Conservation (phyloP, 2,329 filamentous ascomycete genomes). For the Plenodomus biglobosus region DNA sequence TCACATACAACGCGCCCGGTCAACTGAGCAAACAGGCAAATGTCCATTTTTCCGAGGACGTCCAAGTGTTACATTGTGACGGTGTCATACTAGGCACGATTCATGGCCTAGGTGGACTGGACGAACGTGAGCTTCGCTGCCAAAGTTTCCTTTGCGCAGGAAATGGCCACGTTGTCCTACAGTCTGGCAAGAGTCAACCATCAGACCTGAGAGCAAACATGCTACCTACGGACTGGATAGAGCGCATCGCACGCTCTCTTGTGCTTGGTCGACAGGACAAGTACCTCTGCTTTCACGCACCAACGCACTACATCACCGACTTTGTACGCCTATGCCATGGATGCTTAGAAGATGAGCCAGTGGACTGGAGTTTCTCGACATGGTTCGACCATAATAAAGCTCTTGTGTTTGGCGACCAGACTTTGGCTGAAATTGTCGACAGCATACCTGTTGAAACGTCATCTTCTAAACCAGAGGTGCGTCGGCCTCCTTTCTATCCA, state of each 20-base stretch:
- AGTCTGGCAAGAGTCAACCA: conserved; percentile 7
- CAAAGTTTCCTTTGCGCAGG: conserved; percentile 27
- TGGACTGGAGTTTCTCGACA: conserved; percentile 30
- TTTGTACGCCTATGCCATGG: conserved; percentile 31
- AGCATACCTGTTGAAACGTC: conserved; percentile 4
- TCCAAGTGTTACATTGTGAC: conserved; percentile 29
- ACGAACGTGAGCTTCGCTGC: conserved; percentile 30
- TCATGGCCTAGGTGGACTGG: conserved; percentile 28
- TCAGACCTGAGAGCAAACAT: conserved; percentile 10
- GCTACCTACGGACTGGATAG: conserved; percentile 21
- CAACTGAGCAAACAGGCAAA: conserved; percentile 17
- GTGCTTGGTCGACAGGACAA: conserved; percentile 37
- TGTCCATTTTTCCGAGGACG: conserved; percentile 23
- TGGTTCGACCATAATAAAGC: conserved; percentile 31
- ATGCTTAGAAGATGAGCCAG: conserved; percentile 17
- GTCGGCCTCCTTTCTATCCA: conserved; percentile 18
- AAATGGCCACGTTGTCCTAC: conserved; percentile 17
- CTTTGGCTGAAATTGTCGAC: conserved; percentile 18
- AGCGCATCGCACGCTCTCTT: conserved; percentile 28
- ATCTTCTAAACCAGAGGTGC: conserved; percentile 9
- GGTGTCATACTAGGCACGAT: conserved; percentile 28
- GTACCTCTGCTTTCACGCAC: conserved; percentile 31
- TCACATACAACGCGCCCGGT: conserved; percentile 31
- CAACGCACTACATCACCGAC: conserved; percentile 25
- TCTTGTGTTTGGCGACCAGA: conserved; percentile 17